Evolutionary conservation across 495 filamentous ascomycete genomes (phyloP), one percentile per base, ranked within the genome.

Genomic region (Trichoderma asperelloides): DNA sequence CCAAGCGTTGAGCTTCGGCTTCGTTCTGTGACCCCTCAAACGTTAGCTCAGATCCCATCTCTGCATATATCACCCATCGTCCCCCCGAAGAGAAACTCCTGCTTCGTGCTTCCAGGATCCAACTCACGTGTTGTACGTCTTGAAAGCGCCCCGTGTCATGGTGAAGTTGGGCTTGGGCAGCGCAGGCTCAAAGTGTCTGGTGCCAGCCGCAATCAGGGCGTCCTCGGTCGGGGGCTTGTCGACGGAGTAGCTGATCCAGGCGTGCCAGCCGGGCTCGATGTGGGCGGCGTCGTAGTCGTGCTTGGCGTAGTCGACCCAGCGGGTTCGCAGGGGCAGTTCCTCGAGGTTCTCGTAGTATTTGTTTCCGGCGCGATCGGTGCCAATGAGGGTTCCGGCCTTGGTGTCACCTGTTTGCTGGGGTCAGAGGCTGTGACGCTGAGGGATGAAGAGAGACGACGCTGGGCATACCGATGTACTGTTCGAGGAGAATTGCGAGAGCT

Each of bases 181-280:
- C 30, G 84, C 75, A 39, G 79, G 69, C 71, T 96, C 92, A 95
- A 93, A 98, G 37, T 77, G 72, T 47, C 92, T 84, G 45, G 83
- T 74, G 66, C 84, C 80, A 30, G 85, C 81, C 74, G 88, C 84
- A 33, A 93, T 70, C 69, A 93, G 71, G 41, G 89, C 83, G 76
- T 99, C 95, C 70, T 86, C 74, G 27, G 81, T 84, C 5, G 95
- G 95, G 28, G 93, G 89, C 75, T 92, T 88, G 77, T 98, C 93
- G 67, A 96, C 88, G 78, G 90, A 79, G 79, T 99, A 97, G 60
- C 91, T 89, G 71, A 98, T 91, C 95, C 95, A 99, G 27, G 91
- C 91, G 78, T 98, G 95, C 93, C 95, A 98, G 80, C 93, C 91
- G 23, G 96, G 96, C 78, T 98, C 96, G 74, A 97, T 89, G 57